Conservation (phyloP, 2,329 filamentous ascomycete genomes). For the Phialocephala subalpina region DNA sequence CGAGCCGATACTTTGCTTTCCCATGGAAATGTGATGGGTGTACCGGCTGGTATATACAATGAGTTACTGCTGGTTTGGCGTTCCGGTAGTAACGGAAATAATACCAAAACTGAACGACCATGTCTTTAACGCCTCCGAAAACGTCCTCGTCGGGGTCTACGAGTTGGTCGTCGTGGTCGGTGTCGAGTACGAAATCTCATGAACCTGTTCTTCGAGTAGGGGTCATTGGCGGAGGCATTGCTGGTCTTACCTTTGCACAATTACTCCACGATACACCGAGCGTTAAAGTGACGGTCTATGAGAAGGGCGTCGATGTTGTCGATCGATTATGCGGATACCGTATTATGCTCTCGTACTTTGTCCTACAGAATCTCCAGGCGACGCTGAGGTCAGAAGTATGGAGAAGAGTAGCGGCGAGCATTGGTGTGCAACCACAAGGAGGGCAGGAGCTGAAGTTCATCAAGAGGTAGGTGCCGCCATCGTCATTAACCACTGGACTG, state of each 20-base stretch:
- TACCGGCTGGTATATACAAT: not conserved
- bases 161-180: conserved; percentile 25
- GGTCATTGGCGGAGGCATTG: conserved; percentile 40
- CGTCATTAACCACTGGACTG: not conserved
- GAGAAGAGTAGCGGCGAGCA: conserved; percentile 28
- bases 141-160: conserved; percentile 16
- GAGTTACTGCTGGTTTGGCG: not conserved
- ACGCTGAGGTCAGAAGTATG: conserved; percentile 35
- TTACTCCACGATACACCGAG: conserved; percentile 32
- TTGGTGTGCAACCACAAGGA: conserved; percentile 34
- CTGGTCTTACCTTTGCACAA: conserved; percentile 39
- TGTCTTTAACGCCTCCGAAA: conserved; percentile 13
- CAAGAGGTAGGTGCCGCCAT: conserved; percentile 26
- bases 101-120: not conserved
- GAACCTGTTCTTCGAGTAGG: conserved; percentile 32
- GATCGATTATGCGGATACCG: conserved; percentile 39
- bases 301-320: conserved; percentile 26
- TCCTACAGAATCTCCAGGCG: conserved; percentile 36
- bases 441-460: conserved; percentile 39
- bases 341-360: conserved; percentile 39
- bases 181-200: not conserved
- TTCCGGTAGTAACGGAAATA: not conserved
- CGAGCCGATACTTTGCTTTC: conserved; percentile 3
- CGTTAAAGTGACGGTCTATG: conserved; percentile 38
- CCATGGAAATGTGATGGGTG: not conserved